Base-by-base conservation (phyloP, 208 protist genomes). In the Trypanosoma mega region DNA sequence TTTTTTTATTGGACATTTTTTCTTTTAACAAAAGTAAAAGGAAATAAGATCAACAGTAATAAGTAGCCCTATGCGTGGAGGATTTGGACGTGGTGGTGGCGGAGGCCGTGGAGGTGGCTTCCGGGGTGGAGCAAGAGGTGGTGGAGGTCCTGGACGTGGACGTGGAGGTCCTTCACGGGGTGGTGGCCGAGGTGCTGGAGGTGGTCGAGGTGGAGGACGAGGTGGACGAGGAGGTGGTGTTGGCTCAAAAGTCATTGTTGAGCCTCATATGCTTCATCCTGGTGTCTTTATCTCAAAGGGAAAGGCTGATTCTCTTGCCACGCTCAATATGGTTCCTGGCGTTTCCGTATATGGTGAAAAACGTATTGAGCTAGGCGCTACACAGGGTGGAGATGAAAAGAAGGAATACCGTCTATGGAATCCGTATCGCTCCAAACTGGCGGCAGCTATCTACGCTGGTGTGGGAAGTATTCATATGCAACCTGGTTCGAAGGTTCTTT, bases 381-480 rank as follows among this genome's bases (percentile, higher is more conserved):
- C 81, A 29, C 78, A 90, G 54, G 74, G 74, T 62, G 82, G 86
- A 24, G 94, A 93, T 45, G 90, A 97, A 37, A 99, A 99, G 79
- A 97, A 98, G 62, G 99, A 99, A 87, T 99, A 99, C 86, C 96
- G 99, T 67, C 92, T 99, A 30, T 99, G 99, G 99, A 99, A 99
- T 80, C 99, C 99, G 14, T 99, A 99, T 94, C 82, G 99, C 53
- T 99, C 98, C 16, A 99, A 99, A 92, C 79, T 99, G 26, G 99
- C 97, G 24, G 97, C 99, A 16, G 98, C 98, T 49, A 97, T 99
- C 60, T 88, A 99, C 49, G 90, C 92, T 59, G 99, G 99, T 80
- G 88, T 99, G 21, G 97, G 98, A 51, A 98, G 98, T 76, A 96
- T 99, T 41, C 93, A 96, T 54, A 99, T 99, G 76, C 74, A 87